Evolutionary conservation across 768 basidiomycete genomes (phyloP).

Genomic region (Sarcodon aspratus): DNA sequence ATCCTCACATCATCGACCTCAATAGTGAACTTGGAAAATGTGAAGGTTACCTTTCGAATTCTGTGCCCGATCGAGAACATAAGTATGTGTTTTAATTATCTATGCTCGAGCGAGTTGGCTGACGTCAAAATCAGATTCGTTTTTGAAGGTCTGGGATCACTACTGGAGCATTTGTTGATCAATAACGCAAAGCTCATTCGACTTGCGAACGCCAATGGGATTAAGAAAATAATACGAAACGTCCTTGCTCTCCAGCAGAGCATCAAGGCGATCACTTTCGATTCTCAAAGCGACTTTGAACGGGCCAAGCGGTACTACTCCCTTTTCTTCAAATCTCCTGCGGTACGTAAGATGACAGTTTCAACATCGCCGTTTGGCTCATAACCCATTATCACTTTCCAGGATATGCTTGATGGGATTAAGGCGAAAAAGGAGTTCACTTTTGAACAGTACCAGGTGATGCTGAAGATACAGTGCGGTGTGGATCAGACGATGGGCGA

Average conservation of each 20-base stretch:
- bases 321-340: slow-evolving; percentile 62
- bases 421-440: slow-evolving; percentile 53
- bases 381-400: neutral
- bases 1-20: slow-evolving; percentile 78
- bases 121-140: slow-evolving; percentile 47
- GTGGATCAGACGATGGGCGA: slow-evolving; percentile 53
- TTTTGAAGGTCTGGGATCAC: slow-evolving; percentile 73
- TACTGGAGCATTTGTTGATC: slow-evolving; percentile 80
- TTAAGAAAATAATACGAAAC: slow-evolving; percentile 81
- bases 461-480: slow-evolving; percentile 84
- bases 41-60: slow-evolving; percentile 56
- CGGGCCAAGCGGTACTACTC: slow-evolving; percentile 73
- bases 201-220: slow-evolving; percentile 59
- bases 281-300: slow-evolving; percentile 56
- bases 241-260: slow-evolving; percentile 88
- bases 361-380: neutral
- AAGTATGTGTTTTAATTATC: slow-evolving; percentile 27
- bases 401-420: slow-evolving; percentile 74
- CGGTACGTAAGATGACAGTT: slow-evolving; percentile 33
- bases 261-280: slow-evolving; percentile 63
- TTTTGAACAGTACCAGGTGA: slow-evolving; percentile 89
- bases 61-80: slow-evolving; percentile 53
- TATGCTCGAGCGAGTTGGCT: slow-evolving; percentile 6
- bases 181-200: slow-evolving; percentile 61
- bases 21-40: slow-evolving; percentile 69